These are phyloP conservation scores for Raphidocelis subcapitata DNA, from an alignment of 139 green algal genomes.

Conservation along the genomic window DNA sequence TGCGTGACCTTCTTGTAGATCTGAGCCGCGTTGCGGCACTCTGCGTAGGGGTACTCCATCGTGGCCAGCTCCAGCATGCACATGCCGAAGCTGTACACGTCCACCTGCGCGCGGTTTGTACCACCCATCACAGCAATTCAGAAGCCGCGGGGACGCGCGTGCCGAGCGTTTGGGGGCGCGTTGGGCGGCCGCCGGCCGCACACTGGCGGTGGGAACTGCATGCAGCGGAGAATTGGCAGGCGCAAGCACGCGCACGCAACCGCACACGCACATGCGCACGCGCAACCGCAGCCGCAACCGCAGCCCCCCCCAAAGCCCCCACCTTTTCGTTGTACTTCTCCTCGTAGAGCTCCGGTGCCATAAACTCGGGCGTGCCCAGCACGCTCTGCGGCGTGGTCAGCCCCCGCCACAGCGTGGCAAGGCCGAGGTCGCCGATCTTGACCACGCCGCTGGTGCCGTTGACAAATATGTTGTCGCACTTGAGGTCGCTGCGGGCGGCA, in stretches of 20 bases:
- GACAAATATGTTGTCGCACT: constrained; percentile 96
- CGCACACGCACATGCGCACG: constrained; percentile 6
- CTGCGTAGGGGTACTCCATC: constrained; percentile 96
- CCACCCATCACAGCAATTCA: too few species aligned
- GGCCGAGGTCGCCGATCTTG: constrained; percentile 98
- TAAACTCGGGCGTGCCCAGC: constrained; percentile 94
- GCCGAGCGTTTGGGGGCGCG: too few species aligned
- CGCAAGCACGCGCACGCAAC: not conserved
- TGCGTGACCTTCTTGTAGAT: constrained; percentile 98
- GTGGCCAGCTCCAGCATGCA: constrained; percentile 98
- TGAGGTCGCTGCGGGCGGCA: constrained; percentile 66
- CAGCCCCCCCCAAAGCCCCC: constrained; percentile 56
- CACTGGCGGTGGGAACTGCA: too few species aligned
- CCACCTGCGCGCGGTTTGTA: too few species aligned
- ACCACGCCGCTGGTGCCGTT: constrained; percentile 93
- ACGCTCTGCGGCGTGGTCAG: constrained; percentile 90
- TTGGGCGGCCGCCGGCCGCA: too few species aligned
- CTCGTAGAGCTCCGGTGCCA: constrained; percentile 99
- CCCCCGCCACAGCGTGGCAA: constrained; percentile 90
- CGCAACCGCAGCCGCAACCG: not conserved
- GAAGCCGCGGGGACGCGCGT: too few species aligned
- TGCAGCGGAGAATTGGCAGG: too few species aligned
- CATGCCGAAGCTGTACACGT: constrained; percentile 84
- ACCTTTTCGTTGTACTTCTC: constrained; percentile 98
- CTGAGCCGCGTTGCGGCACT: constrained; percentile 98